Evolutionary conservation across 2,329 filamentous ascomycete genomes (phyloP).

Genomic region (Verticillium longisporum): DNA sequence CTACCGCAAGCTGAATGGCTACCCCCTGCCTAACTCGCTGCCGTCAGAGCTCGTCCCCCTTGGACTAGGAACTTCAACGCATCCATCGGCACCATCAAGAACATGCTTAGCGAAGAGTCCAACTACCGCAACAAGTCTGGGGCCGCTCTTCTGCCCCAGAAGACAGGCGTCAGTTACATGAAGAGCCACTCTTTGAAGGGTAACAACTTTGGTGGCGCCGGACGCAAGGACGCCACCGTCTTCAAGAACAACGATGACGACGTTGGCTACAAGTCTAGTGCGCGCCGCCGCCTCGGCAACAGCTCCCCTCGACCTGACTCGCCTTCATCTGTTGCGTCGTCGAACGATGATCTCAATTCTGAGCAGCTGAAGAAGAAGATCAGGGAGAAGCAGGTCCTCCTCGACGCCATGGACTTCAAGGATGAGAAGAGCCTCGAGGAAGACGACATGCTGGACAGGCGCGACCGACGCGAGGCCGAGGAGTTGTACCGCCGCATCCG

Average conservation of each 20-base stretch:
- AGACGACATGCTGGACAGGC: constrained; percentile 83
- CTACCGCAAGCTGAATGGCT: constrained; percentile 93
- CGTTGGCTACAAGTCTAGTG: constrained; percentile 88
- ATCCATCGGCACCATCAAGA: constrained; percentile 90
- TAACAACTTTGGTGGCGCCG: constrained; percentile 46
- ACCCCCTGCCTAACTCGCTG: constrained; percentile 79
- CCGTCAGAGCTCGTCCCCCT: constrained; percentile 91
- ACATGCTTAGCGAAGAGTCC: constrained; percentile 80
- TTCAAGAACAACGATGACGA: constrained; percentile 96
- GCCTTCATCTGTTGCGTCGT: constrained; percentile 58
- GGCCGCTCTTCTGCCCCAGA: constrained; percentile 84
- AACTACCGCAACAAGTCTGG: constrained; percentile 84
- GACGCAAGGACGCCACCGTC: constrained; percentile 88
- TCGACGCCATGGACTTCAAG: constrained; percentile 94
- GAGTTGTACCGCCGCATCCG: constrained; percentile 90
- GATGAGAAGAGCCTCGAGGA: constrained; percentile 87
- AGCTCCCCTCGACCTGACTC: constrained; percentile 74
- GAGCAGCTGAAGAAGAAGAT: constrained; percentile 92
- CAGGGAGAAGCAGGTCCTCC: constrained; percentile 83
- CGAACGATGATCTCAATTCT: constrained; percentile 73
- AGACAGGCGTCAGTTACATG: constrained; percentile 95
- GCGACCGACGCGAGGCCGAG: constrained; percentile 86
- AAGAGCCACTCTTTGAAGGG: constrained; percentile 90
- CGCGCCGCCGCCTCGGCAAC: constrained; percentile 74
- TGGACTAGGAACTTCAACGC: constrained; percentile 90